These are phyloP conservation scores for Cryphonectria parasitica DNA, from an alignment of 2,329 filamentous ascomycete species.

Conservation along the genomic window DNA sequence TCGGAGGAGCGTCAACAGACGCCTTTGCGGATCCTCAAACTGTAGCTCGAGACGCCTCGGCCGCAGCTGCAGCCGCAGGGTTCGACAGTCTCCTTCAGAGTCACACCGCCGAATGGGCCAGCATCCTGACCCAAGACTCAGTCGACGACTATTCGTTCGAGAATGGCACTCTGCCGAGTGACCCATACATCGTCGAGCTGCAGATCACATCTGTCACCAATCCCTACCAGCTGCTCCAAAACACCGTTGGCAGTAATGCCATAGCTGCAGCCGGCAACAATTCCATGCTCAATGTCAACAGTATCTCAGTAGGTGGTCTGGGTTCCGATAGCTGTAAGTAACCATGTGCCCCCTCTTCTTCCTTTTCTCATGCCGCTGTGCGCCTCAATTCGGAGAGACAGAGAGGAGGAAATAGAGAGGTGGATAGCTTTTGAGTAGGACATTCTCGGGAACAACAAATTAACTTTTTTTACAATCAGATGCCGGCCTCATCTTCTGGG, in stretches of 20 bases:
- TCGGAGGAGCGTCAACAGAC: conserved; percentile 71
- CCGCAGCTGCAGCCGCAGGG: conserved; percentile 50
- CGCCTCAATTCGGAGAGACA: no score
- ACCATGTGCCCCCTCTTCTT: background rate
- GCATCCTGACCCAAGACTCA: conserved; percentile 61
- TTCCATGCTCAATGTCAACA: conserved; percentile 26
- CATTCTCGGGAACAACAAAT: background rate
- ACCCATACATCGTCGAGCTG: conserved; percentile 58
- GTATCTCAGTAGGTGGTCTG: conserved; percentile 39
- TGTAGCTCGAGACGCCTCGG: conserved; percentile 59
- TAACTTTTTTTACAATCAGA: background rate
- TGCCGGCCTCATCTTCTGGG: conserved; percentile 26
- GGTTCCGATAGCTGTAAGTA: conserved; percentile 25
- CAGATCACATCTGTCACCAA: conserved; percentile 58
- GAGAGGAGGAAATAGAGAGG: no score
- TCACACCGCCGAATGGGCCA: conserved; percentile 65
- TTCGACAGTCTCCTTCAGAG: conserved; percentile 58
- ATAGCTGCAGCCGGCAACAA: conserved; percentile 50
- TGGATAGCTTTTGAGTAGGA: background rate
- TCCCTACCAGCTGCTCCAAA: conserved; percentile 60
- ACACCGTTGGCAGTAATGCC: conserved; percentile 45
- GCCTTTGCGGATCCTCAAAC: conserved; percentile 62
- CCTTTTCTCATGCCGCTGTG: background rate
- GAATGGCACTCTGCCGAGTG: conserved; percentile 60
- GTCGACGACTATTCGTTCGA: conserved; percentile 65